phyloP scores from a whole-genome alignment of 108 stramenopile genomes.

The Heterococcus sp. region DNA sequence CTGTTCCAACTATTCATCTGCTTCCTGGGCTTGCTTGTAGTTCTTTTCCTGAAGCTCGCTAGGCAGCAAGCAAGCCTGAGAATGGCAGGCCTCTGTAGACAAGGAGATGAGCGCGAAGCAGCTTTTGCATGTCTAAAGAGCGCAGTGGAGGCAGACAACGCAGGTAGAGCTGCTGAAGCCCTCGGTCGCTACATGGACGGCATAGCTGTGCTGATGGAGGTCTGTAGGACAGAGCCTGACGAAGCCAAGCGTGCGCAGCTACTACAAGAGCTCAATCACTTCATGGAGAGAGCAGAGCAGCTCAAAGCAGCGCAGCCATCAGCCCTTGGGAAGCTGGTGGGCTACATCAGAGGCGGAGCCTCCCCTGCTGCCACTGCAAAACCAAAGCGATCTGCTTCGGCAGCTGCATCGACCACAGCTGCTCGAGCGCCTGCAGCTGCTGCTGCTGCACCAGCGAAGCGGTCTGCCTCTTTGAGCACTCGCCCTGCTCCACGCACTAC shows the following conservation, averaged over 20 bases:
- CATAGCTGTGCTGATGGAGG: slow-evolving; percentile 18
- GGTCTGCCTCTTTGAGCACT: background rate
- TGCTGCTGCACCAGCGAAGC: background rate
- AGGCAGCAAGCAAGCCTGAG: no score
- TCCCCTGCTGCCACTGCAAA: background rate
- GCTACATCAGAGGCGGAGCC: background rate
- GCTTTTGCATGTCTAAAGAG: background rate
- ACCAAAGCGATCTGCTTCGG: background rate
- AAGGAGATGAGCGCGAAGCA: background rate
- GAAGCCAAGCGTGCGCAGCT: slow-evolving; percentile 2
- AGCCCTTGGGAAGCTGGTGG: background rate
- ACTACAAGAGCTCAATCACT: slow-evolving; percentile 6
- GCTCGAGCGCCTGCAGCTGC: background rate
- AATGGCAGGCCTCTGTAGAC: background rate
- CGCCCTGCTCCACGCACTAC: no score
- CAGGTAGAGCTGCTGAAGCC: background rate
- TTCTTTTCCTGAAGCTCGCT: no score
- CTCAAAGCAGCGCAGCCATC: slow-evolving; percentile 9
- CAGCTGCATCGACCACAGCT: slow-evolving; percentile 1
- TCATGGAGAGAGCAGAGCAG: slow-evolving; percentile 29
- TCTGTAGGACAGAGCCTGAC: background rate
- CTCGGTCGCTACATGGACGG: slow-evolving; percentile 9
- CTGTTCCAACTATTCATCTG: no score
- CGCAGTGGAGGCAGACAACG: background rate
- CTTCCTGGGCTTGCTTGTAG: no score